Base-by-base conservation (phyloP, 2,329 filamentous ascomycete genomes). In the Dactylellina drechsleri region DNA sequence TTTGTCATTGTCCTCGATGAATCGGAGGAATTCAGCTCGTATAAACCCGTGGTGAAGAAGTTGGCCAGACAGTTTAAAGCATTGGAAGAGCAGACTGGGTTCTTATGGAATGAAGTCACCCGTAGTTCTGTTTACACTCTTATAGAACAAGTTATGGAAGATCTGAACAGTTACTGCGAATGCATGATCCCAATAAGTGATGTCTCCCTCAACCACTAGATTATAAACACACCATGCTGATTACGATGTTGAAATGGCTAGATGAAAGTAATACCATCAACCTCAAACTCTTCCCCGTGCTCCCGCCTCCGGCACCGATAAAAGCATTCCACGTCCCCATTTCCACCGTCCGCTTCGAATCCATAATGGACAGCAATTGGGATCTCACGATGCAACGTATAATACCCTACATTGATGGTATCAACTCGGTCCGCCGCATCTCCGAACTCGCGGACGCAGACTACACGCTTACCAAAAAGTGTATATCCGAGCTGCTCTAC, bases 171-270 rank as follows among this genome's bases (percentile, higher is more conserved):
- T 79, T 99, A 97, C 80, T 93, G 92, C 80, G 95, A 99, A 84
- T 97, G 93, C 85, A 97, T 97, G 93, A 97, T 97, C 80, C 93
- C 93, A 0, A 94, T 97, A 77, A 92, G 92, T 93, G 4, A 83
- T 77, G 87, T 84, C 15, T 67, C 7, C 20, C 60, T 31, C 7
- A 47, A 2, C 7, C 28, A 8, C 1, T 7, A 7, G 15, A 5
- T 36, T 1, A 10, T 36, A 36, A 7, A 1, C 10, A 2, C 10
- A 36, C 10, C 2, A 36, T 47, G 13, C 43, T 47, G n/a, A 47
- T 47, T 12, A 47, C 43, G 1, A 47, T 12, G 16, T 5, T 47
- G 15, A n/a, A 47, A 18, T 47, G 53, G 18, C 7, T 65, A 93
- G 93, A 97, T 82, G 92, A 96, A 78, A 89, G 92, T 75, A 97